A percentile compares a stretch with the other conserved stretches of the same genome.
Evolutionary conservation across 345 rosid species (phyloP).

Genomic region (Euphorbia pulcherrima): DNA sequence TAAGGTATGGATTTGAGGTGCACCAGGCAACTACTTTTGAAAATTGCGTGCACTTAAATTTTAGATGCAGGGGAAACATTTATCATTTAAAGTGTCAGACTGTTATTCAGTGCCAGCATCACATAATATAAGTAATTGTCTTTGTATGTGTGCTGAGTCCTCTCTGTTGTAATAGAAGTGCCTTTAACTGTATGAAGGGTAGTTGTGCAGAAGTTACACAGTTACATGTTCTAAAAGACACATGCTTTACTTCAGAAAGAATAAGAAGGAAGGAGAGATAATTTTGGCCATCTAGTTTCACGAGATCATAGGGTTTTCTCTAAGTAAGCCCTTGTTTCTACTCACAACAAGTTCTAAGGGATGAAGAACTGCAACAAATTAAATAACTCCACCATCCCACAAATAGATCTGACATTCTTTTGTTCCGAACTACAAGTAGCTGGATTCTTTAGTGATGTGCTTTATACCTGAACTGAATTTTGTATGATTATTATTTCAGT

Average conservation of each 20-base stretch:
- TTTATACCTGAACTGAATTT: slow-evolving; percentile 11
- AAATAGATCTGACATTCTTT: not conserved
- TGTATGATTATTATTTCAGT: not conserved
- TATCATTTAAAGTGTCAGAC: not conserved
- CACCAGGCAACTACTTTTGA: not conserved
- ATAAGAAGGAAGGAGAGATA: not conserved
- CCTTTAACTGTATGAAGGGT: not conserved
- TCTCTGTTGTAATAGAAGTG: not conserved
- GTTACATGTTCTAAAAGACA: not conserved
- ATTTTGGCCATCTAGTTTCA: not conserved
- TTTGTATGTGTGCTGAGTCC: not conserved
- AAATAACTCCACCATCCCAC: not conserved
- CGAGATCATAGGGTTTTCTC: not conserved
- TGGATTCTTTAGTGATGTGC: slow-evolving; percentile 1
- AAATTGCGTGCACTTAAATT: not conserved
- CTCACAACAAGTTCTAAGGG: not conserved
- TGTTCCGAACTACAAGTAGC: not conserved
- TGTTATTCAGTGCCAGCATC: not conserved
- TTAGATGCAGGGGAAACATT: not conserved
- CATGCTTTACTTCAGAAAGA: not conserved
- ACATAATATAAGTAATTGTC: not conserved
- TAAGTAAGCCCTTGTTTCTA: not conserved
- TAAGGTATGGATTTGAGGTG: slow-evolving; percentile 51
- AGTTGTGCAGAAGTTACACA: not conserved
- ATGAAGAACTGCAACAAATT: not conserved